Conservation (phyloP, 1,139 yeast species). For the Blastobotrys proliferans region DNA sequence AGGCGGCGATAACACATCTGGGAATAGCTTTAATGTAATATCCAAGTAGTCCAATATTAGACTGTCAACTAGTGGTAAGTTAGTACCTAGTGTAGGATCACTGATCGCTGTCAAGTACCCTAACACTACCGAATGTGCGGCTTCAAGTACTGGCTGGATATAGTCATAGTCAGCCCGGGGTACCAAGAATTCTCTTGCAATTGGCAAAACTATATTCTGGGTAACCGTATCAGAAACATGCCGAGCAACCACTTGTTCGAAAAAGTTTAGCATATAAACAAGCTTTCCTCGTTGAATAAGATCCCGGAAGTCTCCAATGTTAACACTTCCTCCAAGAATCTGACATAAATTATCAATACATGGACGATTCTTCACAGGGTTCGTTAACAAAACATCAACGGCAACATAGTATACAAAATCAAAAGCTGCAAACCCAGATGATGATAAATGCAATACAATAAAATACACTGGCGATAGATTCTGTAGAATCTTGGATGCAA, state of each 20-base stretch:
- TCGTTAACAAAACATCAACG: slow-evolving; percentile 44
- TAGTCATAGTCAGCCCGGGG: slow-evolving; percentile 26
- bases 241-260: slow-evolving; percentile 46
- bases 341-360: slow-evolving; percentile 30
- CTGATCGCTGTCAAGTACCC: slow-evolving; percentile 29
- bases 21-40: slow-evolving; percentile 51
- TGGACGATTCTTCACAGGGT: slow-evolving; percentile 30
- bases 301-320: slow-evolving; percentile 30
- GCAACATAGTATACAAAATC: slow-evolving; percentile 58
- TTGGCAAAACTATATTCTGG: slow-evolving; percentile 41
- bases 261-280: slow-evolving; percentile 52
- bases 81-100: no score
- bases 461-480: slow-evolving; percentile 53
- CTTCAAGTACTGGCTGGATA: slow-evolving; percentile 49
- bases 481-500: slow-evolving; percentile 42
- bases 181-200: slow-evolving; percentile 43
- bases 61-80: slow-evolving; percentile 20
- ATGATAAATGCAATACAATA: slow-evolving; percentile 56
- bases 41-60: slow-evolving; percentile 36
- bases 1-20: slow-evolving; percentile 48
- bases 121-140: slow-evolving; percentile 64
- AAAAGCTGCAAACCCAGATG: slow-evolving; percentile 67
- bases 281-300: slow-evolving; percentile 47
- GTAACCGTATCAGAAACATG: slow-evolving; percentile 30
- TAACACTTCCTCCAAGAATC: slow-evolving; percentile 43